Percentiles rank a stretch among this genome's conserved stretches.
phyloP scores from a whole-genome alignment of 352 stramenopile genomes.

The Globisporangium echinulatum region DNA sequence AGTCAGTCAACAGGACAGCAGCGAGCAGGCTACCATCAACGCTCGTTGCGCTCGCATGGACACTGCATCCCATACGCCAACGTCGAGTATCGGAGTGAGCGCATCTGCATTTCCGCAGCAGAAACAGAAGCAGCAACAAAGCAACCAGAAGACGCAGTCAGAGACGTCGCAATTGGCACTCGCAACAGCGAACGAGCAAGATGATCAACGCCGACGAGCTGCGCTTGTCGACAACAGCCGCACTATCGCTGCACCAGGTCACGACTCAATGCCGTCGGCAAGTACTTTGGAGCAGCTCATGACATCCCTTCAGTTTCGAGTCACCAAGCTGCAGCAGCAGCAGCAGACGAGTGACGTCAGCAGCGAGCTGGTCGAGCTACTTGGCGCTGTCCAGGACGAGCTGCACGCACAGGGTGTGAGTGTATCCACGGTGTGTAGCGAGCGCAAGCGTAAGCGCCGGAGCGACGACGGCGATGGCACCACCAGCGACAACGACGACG shows the following conservation, averaged over 20 bases:
- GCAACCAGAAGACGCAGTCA: too few species aligned
- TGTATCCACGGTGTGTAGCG: slow-evolving; percentile 4
- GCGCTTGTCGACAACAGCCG: too few species aligned
- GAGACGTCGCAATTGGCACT: too few species aligned
- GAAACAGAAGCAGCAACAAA: too few species aligned
- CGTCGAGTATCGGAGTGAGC: neutral
- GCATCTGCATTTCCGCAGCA: too few species aligned
- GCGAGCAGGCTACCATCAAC: slow-evolving; percentile 5
- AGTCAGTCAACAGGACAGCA: neutral
- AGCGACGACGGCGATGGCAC: neutral
- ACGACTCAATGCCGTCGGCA: neutral
- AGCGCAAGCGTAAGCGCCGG: slow-evolving; percentile 14
- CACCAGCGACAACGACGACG: neutral
- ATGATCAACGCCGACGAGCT: too few species aligned
- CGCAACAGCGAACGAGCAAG: neutral
- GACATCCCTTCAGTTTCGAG: slow-evolving; percentile 5
- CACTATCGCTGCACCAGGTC: too few species aligned
- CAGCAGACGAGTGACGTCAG: slow-evolving; percentile 1
- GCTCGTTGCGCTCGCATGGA: too few species aligned
- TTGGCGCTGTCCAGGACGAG: slow-evolving; percentile 20
- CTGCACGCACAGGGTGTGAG: slow-evolving; percentile 16
- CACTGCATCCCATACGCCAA: too few species aligned
- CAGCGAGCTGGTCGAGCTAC: slow-evolving; percentile 6
- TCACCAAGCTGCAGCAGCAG: slow-evolving; percentile 7
- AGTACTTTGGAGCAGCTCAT: slow-evolving; percentile 3